phyloP scores from a whole-genome alignment of 2,329 filamentous ascomycete genomes.

The Aspergillus tanneri region DNA sequence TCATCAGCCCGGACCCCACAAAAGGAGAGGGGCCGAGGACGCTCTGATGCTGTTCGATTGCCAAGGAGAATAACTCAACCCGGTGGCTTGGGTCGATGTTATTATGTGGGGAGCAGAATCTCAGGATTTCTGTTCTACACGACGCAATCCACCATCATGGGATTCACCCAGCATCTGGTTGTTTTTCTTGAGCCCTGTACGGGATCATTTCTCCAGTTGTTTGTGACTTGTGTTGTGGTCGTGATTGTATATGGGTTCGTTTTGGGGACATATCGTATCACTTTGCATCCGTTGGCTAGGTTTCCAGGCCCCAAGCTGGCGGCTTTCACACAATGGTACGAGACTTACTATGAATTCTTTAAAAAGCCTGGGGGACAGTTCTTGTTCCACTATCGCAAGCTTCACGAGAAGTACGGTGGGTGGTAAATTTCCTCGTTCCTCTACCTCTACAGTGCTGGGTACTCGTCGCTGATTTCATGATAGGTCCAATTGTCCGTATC shows the following conservation, averaged over 20 bases:
- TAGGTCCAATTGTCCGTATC: conserved; percentile 17
- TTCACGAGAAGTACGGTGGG: conserved; percentile 17
- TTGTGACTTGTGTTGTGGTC: neutral
- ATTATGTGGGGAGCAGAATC: neutral
- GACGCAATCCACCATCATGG: conserved; percentile 5
- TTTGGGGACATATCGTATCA: conserved; percentile 12
- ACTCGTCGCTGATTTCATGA: neutral
- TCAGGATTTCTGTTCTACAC: conserved; percentile 1
- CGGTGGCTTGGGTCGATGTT: neutral
- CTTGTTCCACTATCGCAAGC: conserved; percentile 16
- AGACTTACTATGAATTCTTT: conserved; percentile 17
- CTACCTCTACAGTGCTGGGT: neutral
- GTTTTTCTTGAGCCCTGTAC: neutral
- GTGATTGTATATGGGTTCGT: neutral
- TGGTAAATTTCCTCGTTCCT: neutral
- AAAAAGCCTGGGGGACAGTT: conserved; percentile 14
- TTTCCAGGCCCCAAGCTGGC: conserved; percentile 19
- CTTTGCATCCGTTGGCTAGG: conserved; percentile 12
- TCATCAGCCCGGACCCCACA: neutral
- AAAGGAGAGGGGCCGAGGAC: neutral
- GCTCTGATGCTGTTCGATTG: neutral
- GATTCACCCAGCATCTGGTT: conserved; percentile 3
- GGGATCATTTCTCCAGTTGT: neutral
- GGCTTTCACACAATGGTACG: conserved; percentile 16
- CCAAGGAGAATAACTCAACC: neutral